A percentile compares a stretch with the other conserved stretches of the same genome.
phyloP scores from a whole-genome alignment of 495 filamentous ascomycete species.

The Penicillium waksmanii region DNA sequence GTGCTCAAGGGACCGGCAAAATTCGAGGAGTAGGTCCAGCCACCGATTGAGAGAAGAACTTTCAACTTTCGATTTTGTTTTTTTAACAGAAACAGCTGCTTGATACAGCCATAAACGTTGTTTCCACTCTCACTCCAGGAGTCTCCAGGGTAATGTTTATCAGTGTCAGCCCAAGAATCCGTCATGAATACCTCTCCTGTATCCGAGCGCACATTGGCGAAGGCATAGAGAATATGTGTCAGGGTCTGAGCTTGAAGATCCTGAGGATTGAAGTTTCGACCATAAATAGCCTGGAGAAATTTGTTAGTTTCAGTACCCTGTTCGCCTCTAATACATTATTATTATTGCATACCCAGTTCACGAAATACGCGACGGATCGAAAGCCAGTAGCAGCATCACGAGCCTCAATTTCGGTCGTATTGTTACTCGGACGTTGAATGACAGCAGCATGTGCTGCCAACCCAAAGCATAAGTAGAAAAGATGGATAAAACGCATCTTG shows the following conservation, averaged over 20 bases:
- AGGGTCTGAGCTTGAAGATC: constrained; percentile 74
- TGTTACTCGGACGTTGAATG: constrained; percentile 4
- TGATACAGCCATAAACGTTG: constrained; percentile 86
- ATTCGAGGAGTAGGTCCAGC: constrained; percentile 78
- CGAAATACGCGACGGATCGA: constrained; percentile 79
- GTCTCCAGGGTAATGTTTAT: constrained; percentile 83
- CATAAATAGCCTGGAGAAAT: constrained; percentile 67
- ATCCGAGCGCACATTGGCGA: constrained; percentile 67
- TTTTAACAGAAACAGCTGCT: constrained; percentile 85
- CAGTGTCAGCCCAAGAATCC: constrained; percentile 74
- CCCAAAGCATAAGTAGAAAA: constrained; percentile 14
- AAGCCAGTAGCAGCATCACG: constrained; percentile 43
- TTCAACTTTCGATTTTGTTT: constrained; percentile 78
- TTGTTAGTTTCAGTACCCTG: background rate
- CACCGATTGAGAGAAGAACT: constrained; percentile 66
- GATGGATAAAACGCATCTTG: constrained; percentile 21
- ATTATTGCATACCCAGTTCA: constrained; percentile 65
- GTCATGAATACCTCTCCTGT: constrained; percentile 75
- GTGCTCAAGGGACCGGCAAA: constrained; percentile 70
- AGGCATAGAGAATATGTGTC: constrained; percentile 87
- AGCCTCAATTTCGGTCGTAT: constrained; percentile 17
- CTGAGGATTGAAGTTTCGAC: constrained; percentile 71
- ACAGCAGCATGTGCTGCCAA: constrained; percentile 19
- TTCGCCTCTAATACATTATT: background rate
- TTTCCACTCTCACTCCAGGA: constrained; percentile 69